Evolutionary conservation across 225 moss, liverwort and hornwort genomes (phyloP).

Genomic region (Lunularia cruciata): DNA sequence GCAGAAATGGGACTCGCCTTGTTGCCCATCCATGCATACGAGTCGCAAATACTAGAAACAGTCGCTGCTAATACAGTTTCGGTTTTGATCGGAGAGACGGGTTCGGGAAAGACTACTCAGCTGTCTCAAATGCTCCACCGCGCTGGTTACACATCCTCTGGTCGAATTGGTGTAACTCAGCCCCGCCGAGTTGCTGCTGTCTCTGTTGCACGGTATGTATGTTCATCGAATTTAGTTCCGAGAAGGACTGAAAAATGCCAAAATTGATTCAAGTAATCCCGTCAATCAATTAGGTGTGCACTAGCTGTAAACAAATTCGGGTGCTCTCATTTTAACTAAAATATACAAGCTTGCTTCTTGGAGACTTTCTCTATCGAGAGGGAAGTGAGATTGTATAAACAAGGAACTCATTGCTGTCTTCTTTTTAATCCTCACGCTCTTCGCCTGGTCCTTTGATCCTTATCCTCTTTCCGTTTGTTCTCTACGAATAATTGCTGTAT

Average conservation of each 20-base stretch:
- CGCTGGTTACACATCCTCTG: slow-evolving; percentile 72
- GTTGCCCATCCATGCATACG: slow-evolving; percentile 47
- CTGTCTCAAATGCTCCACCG: slow-evolving; percentile 81
- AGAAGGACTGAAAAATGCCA: background rate
- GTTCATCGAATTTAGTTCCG: background rate
- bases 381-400: too few relatives aligned
- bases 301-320: too few relatives aligned
- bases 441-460: too few relatives aligned
- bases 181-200: slow-evolving; percentile 97
- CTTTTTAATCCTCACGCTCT: too few relatives aligned
- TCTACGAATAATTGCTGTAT: too few relatives aligned
- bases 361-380: too few relatives aligned
- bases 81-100: slow-evolving; percentile 50
- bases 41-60: slow-evolving; percentile 38
- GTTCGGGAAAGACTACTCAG: slow-evolving; percentile 51
- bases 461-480: too few relatives aligned
- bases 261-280: too few relatives aligned
- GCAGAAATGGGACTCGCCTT: slow-evolving; percentile 37
- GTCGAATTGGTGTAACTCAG: slow-evolving; percentile 79
- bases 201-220: slow-evolving; percentile 62
- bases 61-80: slow-evolving; percentile 33
- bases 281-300: too few relatives aligned
- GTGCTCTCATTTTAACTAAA: too few relatives aligned
- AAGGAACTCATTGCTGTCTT: too few relatives aligned
- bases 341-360: too few relatives aligned